Conservation (phyloP, 768 basidiomycete species). For the Russula dissimulans region DNA sequence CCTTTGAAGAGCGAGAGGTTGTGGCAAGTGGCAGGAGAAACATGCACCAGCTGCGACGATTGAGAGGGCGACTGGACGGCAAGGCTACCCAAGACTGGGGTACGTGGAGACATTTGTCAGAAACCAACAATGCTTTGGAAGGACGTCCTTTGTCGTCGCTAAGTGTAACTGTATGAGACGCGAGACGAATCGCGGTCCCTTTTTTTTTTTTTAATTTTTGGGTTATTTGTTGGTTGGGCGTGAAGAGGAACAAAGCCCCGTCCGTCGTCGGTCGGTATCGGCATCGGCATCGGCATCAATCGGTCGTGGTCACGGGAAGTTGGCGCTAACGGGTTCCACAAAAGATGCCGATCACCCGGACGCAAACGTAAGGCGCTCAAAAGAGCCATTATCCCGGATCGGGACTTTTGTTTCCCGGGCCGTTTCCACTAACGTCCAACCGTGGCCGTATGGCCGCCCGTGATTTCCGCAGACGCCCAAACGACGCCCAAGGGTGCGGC, state of each 20-base stretch:
- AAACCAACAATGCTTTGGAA: background rate
- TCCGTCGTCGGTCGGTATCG: too few species aligned
- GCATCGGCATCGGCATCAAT: slow-evolving; percentile 1
- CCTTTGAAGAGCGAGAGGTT: slow-evolving; percentile 75
- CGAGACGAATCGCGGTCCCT: too few species aligned
- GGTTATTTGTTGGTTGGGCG: background rate
- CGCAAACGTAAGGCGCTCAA: slow-evolving; percentile 1
- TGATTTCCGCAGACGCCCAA: slow-evolving; percentile 3
- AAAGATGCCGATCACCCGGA: slow-evolving; percentile 13
- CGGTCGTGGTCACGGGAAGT: slow-evolving; percentile 14
- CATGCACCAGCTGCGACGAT: slow-evolving; percentile 55
- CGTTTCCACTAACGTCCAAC: background rate
- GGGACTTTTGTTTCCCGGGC: background rate
- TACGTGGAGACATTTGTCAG: slow-evolving; percentile 27
- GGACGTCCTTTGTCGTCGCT: background rate
- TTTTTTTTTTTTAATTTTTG: too few species aligned
- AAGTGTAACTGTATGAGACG: background rate
- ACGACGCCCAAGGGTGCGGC: slow-evolving; percentile 4
- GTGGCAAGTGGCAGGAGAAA: slow-evolving; percentile 64
- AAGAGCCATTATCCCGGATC: slow-evolving; percentile 12
- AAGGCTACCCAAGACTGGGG: slow-evolving; percentile 52
- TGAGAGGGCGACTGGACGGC: slow-evolving; percentile 57
- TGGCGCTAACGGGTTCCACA: slow-evolving; percentile 2
- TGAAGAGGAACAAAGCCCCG: background rate
- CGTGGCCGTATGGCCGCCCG: background rate